A percentile compares a stretch with the other conserved stretches of the same genome.
phyloP scores from a whole-genome alignment of 1,284 basidiomycete genomes.

The Cutaneotrichosporon sp. region DNA sequence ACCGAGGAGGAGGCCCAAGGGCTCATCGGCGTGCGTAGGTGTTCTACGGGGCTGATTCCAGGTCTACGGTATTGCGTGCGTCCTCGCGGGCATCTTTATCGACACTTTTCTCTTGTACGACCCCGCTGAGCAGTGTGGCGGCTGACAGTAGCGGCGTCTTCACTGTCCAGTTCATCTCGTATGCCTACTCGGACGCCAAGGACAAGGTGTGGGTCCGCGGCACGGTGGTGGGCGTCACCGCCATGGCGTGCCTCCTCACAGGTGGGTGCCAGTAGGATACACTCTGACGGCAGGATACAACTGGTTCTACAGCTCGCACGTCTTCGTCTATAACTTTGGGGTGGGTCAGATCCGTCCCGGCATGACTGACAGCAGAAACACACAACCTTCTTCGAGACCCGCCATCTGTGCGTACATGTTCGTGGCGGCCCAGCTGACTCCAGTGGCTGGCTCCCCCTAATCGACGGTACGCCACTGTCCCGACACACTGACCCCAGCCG shows the following conservation, averaged over 20 bases:
- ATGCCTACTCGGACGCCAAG: background rate
- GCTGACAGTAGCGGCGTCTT: background rate
- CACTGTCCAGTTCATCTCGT: background rate
- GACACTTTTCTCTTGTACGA: background rate
- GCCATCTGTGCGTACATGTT: background rate
- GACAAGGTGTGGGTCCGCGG: background rate
- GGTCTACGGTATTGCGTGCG: background rate
- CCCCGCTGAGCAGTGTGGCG: too few relatives aligned
- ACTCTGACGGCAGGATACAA: background rate
- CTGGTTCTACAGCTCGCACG: background rate
- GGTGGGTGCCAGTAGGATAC: too few relatives aligned
- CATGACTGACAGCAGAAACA: background rate
- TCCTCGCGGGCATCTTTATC: background rate
- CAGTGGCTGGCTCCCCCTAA: background rate
- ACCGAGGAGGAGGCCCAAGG: background rate
- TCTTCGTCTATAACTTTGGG: background rate
- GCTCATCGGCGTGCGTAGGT: background rate
- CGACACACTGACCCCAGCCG: background rate
- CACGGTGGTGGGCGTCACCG: background rate
- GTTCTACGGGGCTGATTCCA: background rate
- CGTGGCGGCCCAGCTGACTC: background rate
- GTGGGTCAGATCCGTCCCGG: background rate
- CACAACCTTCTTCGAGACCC: background rate
- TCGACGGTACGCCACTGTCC: background rate
- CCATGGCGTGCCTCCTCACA: background rate